Evolutionary conservation across 768 basidiomycete species (phyloP).

Genomic region (Termitomyces sp.): DNA sequence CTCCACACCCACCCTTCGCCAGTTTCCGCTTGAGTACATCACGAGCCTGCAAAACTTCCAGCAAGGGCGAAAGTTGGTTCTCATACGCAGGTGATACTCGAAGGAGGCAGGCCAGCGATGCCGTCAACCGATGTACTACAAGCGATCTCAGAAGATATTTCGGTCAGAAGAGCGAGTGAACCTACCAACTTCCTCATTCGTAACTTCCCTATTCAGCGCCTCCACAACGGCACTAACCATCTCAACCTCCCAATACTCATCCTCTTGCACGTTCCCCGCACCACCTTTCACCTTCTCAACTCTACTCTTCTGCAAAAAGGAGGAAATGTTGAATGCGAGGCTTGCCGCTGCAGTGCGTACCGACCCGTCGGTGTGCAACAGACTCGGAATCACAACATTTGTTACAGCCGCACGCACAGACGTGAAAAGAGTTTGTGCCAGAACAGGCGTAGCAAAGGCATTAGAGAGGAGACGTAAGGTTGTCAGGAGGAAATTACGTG

Average conservation of each 20-base stretch:
- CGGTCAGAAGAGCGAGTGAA: slow-evolving; percentile 3
- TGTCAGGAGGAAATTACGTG: slow-evolving; percentile 59
- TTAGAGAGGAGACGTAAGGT: slow-evolving; percentile 66
- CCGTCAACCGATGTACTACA: slow-evolving; percentile 78
- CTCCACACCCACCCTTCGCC: slow-evolving; percentile 41
- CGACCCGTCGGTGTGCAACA: slow-evolving; percentile 60
- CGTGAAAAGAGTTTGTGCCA: slow-evolving; percentile 34
- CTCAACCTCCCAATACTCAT: slow-evolving; percentile 85
- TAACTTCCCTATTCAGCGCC: slow-evolving; percentile 63
- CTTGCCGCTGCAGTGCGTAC: slow-evolving; percentile 81
- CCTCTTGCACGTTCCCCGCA: slow-evolving; percentile 36
- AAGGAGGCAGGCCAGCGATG: slow-evolving; percentile 70
- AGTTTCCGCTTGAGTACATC: slow-evolving; percentile 56
- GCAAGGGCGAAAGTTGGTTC: slow-evolving; percentile 42
- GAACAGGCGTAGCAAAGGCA: slow-evolving; percentile 45
- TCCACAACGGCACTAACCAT: slow-evolving; percentile 79
- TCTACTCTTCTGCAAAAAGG: slow-evolving; percentile 56
- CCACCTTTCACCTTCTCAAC: slow-evolving; percentile 33
- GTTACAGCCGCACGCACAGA: slow-evolving; percentile 33
- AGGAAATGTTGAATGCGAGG: slow-evolving; percentile 71
- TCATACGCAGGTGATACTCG: slow-evolving; percentile 70
- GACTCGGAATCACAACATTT: slow-evolving; percentile 52
- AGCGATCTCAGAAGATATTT: neutral
- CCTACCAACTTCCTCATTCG: slow-evolving; percentile 79
- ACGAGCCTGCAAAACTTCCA: slow-evolving; percentile 67